Evolutionary conservation across 768 basidiomycete species (phyloP), one percentile per base, ranked within the genome.

Genomic region (Hypholoma fasciculare): DNA sequence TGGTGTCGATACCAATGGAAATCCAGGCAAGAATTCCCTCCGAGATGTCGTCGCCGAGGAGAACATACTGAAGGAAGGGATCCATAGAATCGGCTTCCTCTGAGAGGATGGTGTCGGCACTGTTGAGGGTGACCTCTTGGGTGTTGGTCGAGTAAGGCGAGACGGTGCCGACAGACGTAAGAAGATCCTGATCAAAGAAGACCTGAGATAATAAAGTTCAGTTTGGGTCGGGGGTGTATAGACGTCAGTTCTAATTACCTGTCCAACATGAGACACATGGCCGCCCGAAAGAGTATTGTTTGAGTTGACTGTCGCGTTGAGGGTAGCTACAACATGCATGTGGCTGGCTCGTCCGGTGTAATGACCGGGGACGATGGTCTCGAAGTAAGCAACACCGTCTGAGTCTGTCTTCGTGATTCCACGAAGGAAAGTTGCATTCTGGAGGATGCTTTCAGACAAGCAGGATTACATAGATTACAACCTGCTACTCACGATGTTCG

Each of bases 161-260:
- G 7, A 23, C 43, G 23, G 52, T 27, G 16, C 50, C 58, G 17
- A 59, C 52, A 4, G 37, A 36, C 13, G 23, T 59, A n/a, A 59
- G 48, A 7, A 54, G 26, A 26, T 54, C 53, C 49, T 59, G 58
- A 39, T 59, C 53, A 19, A 59, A 59, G 52, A 59, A 59, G 20
- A 53, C 42, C 57, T 52, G 20, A 13, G 38, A 50, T 52, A 17
- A 38, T 26, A 7, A 37, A n/a, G 13, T 42, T 48, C 7, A 51
- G 30, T 39, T 7, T 9, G 23, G 23, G 14, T 27, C 19, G 17
- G 4, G 40, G 36, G 19, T n/a, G 34, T 5, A 34, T 14, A 42
- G 9, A 7, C 12, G 2, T n/a, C 8, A 53, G 16, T 53, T 27
- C 4, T 13, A 16, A 12, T 39, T 50, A 59, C 58, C 34, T 59